A percentile compares a stretch with the other conserved stretches of the same genome.
These are phyloP conservation scores for Kwoniella shivajii DNA, from an alignment of 1,284 basidiomycete species.

Conservation along the genomic window DNA sequence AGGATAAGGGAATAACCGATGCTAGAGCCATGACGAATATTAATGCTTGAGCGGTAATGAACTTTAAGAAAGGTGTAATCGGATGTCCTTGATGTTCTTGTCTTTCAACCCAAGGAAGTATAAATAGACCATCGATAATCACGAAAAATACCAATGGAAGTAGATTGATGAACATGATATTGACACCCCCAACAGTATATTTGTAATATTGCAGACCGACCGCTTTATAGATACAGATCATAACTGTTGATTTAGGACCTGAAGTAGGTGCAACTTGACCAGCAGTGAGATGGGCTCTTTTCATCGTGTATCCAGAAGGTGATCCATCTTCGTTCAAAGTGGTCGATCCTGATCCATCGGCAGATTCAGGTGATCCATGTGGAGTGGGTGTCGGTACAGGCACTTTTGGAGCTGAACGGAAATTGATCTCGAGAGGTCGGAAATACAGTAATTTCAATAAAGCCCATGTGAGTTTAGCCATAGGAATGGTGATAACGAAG, in stretches of 20 bases:
- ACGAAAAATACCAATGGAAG: constrained; percentile 92
- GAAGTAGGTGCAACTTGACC: constrained; percentile 74
- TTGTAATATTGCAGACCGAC: constrained; percentile 95
- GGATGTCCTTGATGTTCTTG: constrained; percentile 57
- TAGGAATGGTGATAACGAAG: constrained; percentile 90
- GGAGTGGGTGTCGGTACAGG: constrained; percentile 30
- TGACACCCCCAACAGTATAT: constrained; percentile 97
- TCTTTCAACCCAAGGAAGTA: constrained; percentile 71
- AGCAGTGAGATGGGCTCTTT: constrained; percentile 62
- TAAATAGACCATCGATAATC: constrained; percentile 87
- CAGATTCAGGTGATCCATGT: constrained; percentile 23
- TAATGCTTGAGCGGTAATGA: constrained; percentile 73
- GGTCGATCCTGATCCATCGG: constrained; percentile 27
- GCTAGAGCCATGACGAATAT: constrained; percentile 86
- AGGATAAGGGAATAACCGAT: constrained; percentile 94
- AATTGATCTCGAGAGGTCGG: constrained; percentile 84
- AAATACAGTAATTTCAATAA: constrained; percentile 80
- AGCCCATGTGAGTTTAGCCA: constrained; percentile 96
- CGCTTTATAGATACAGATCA: constrained; percentile 94
- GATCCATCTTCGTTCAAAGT: constrained; percentile 29
- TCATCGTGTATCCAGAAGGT: constrained; percentile 59
- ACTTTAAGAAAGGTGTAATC: constrained; percentile 59
- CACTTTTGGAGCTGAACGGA: constrained; percentile 62
- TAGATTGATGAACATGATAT: constrained; percentile 97
- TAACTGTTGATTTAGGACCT: constrained; percentile 76